phyloP scores from a whole-genome alignment of 257 asterid species.

The Solanum rostratum region DNA sequence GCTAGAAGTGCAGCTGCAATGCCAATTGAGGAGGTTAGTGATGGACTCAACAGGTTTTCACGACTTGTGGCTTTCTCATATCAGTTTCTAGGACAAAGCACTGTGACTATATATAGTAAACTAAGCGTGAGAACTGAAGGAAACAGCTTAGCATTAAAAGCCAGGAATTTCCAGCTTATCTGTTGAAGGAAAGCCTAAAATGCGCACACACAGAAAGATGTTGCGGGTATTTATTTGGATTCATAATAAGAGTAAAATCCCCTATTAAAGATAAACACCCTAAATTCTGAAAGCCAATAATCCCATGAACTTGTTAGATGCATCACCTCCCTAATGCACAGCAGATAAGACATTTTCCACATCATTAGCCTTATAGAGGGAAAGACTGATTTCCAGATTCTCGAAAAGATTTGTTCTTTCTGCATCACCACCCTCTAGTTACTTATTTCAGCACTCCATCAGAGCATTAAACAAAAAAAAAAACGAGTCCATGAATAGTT shows the following conservation, averaged over 20 bases:
- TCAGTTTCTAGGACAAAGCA: background rate
- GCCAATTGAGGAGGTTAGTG: background rate
- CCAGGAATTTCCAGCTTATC: background rate
- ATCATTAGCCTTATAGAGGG: background rate
- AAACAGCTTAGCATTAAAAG: background rate
- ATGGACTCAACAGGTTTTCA: background rate
- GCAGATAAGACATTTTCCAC: background rate
- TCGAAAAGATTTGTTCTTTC: background rate
- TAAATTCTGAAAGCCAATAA: background rate
- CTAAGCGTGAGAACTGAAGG: background rate
- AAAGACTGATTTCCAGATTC: background rate
- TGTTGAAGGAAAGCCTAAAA: background rate
- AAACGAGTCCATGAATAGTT: background rate
- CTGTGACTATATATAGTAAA: background rate
- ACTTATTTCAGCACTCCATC: background rate
- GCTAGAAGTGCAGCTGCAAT: background rate
- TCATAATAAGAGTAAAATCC: background rate
- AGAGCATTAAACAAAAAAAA: background rate
- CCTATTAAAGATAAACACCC: background rate
- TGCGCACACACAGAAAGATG: background rate
- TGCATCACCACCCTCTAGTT: background rate
- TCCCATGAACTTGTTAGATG: background rate
- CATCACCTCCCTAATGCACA: background rate
- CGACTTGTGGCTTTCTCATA: background rate
- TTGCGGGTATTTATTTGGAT: background rate